Conservation (phyloP, 495 filamentous ascomycete species). For the Cladorrhinum samala region DNA sequence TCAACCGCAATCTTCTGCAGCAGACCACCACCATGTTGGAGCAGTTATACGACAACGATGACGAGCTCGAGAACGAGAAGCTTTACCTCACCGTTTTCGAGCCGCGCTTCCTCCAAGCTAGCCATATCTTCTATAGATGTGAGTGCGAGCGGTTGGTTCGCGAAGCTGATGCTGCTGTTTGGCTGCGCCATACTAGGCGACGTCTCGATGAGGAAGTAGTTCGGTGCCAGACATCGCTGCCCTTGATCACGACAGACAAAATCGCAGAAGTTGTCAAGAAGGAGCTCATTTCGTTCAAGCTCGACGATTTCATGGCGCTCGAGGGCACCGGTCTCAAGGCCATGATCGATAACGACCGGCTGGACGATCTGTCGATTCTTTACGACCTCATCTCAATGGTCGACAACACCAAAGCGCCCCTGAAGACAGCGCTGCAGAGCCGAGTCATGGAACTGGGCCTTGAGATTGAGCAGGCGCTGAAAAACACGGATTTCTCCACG, state of each 20-base stretch:
- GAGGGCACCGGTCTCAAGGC: slow-evolving; percentile 74
- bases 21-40: slow-evolving; percentile 89
- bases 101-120: slow-evolving; percentile 63
- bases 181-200: slow-evolving; percentile 68
- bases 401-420: slow-evolving; percentile 63
- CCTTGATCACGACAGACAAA: slow-evolving; percentile 60
- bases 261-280: slow-evolving; percentile 73
- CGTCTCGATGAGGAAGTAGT: slow-evolving; percentile 75
- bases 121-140: slow-evolving; percentile 62
- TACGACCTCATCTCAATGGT: slow-evolving; percentile 74
- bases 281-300: slow-evolving; percentile 67
- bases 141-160: slow-evolving; percentile 71
- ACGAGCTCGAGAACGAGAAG: slow-evolving; percentile 66
- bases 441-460: slow-evolving; percentile 74
- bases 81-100: slow-evolving; percentile 85
- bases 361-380: slow-evolving; percentile 68
- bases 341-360: slow-evolving; percentile 88
- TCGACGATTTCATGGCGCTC: slow-evolving; percentile 75
- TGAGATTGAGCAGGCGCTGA: slow-evolving; percentile 70
- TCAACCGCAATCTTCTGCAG: slow-evolving; percentile 75
- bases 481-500: slow-evolving; percentile 39
- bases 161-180: slow-evolving; percentile 72
- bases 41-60: slow-evolving; percentile 72
- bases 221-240: slow-evolving; percentile 73
- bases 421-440: slow-evolving; percentile 63